These are phyloP conservation scores for Candida maris DNA, from an alignment of 805 yeast species.

Conservation along the genomic window DNA sequence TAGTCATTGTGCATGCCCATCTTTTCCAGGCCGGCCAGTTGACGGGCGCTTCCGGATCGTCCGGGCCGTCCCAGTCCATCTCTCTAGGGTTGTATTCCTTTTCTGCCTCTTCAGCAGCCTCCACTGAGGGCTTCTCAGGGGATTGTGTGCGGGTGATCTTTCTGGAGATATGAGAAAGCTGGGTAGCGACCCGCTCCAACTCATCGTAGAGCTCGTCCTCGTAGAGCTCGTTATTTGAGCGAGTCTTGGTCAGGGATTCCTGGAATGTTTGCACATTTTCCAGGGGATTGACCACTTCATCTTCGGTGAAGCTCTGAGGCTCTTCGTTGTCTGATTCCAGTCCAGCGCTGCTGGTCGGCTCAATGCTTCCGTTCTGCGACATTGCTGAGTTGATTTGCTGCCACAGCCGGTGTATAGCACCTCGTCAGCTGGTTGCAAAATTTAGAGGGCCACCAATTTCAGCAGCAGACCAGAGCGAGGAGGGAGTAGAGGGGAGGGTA, in stretches of 20 bases:
- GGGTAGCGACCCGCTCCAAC: slow-evolving; percentile 19
- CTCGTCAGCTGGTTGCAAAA: too few relatives aligned
- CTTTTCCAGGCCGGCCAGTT: slow-evolving; percentile 65
- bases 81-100: slow-evolving; percentile 36
- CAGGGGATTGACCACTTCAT: too few relatives aligned
- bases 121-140: slow-evolving; percentile 7
- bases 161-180: slow-evolving; percentile 17
- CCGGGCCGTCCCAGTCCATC: slow-evolving; percentile 59
- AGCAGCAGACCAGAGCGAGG: too few relatives aligned
- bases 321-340: too few relatives aligned
- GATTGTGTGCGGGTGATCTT: slow-evolving; percentile 10
- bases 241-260: slow-evolving; percentile 8
- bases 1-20: slow-evolving; percentile 63
- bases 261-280: slow-evolving; percentile 11
- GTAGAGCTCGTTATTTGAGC: slow-evolving; percentile 16
- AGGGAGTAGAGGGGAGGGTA: too few relatives aligned
- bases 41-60: slow-evolving; percentile 60
- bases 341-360: too few relatives aligned
- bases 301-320: too few relatives aligned
- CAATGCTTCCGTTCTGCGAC: too few relatives aligned
- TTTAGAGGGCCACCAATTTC: too few relatives aligned
- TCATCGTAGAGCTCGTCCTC: slow-evolving; percentile 23
- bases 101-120: slow-evolving; percentile 4
- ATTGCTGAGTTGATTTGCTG: too few relatives aligned
- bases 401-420: too few relatives aligned